Conservation (phyloP, 2,329 filamentous ascomycete genomes). For the Fusarium torreyae region DNA sequence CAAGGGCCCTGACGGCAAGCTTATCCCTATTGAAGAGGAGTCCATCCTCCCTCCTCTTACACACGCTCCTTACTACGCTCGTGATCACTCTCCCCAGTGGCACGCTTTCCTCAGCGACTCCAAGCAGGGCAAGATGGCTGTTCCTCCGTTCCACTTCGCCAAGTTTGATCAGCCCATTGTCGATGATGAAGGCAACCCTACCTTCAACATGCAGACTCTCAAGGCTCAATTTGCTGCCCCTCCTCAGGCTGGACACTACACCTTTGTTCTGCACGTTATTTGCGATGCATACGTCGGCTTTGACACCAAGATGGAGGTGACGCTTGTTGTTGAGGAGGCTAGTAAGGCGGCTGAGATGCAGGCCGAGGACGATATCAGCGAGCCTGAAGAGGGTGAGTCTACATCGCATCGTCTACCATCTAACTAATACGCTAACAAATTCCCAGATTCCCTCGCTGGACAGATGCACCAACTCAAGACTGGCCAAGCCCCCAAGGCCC, state of each 20-base stretch:
- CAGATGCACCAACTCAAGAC: conserved; percentile 92
- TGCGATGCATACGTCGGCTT: conserved; percentile 97
- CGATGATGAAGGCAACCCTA: conserved; percentile 84
- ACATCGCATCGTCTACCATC: neutral
- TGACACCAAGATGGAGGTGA: conserved; percentile 92
- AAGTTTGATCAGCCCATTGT: conserved; percentile 93
- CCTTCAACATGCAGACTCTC: conserved; percentile 94
- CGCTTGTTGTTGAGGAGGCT: conserved; percentile 89
- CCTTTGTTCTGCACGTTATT: conserved; percentile 92
- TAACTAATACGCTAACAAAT: conserved; percentile 42
- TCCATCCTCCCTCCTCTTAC: conserved; percentile 86
- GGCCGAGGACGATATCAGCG: conserved; percentile 95
- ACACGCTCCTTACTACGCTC: conserved; percentile 90
- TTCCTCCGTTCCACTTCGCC: conserved; percentile 95
- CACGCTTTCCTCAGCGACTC: conserved; percentile 94
- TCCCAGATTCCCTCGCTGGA: conserved; percentile 85
- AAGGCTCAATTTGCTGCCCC: conserved; percentile 98
- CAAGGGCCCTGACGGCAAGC: conserved; percentile 73
- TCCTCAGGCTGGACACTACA: conserved; percentile 91
- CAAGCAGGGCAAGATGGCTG: conserved; percentile 95
- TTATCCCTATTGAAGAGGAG: conserved; percentile 70
- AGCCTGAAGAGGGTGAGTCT: conserved; percentile 92
- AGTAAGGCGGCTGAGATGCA: conserved; percentile 85
- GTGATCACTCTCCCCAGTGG: conserved; percentile 92
- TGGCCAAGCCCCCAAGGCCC: conserved; percentile 72